Percentiles rank a stretch among this genome's conserved stretches.
Evolutionary conservation across 106 monocot genomes (phyloP).

Genomic region (Dendrobium huoshanense): DNA sequence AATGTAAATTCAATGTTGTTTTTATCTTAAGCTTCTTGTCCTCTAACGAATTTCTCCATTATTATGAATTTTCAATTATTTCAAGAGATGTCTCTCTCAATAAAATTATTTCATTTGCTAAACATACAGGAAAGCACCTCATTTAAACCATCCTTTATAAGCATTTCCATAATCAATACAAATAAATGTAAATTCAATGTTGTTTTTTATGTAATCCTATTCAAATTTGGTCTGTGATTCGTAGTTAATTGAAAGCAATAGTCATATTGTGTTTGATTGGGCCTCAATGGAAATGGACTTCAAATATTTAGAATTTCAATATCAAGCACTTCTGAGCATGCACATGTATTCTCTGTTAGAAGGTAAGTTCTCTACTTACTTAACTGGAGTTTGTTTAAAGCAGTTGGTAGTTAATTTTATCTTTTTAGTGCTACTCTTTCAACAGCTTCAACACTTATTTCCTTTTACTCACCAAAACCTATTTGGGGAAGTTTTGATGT

Average conservation of each 20-base stretch:
- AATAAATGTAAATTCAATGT: background rate
- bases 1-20: background rate
- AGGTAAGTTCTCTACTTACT: background rate
- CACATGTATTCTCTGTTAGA: background rate
- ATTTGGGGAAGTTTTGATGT: background rate
- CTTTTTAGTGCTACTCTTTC: background rate
- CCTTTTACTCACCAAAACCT: background rate
- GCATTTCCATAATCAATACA: background rate
- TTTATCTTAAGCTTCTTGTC: background rate
- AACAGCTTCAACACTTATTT: background rate
- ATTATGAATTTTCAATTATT: no score
- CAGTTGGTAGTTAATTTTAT: background rate
- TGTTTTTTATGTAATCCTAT: background rate
- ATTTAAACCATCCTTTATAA: background rate
- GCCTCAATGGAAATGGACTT: background rate
- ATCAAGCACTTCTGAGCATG: background rate
- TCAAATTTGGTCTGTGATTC: background rate
- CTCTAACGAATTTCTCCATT: no score
- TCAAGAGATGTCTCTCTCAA: no score
- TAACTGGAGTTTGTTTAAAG: background rate
- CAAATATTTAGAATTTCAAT: background rate
- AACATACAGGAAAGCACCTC: background rate
- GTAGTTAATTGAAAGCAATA: background rate
- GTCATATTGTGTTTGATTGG: background rate
- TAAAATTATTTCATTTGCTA: no score